A percentile compares a stretch with the other conserved stretches of the same genome.
These are phyloP conservation scores for Tylopilus subfusipes DNA, from an alignment of 768 basidiomycete genomes.

Conservation along the genomic window DNA sequence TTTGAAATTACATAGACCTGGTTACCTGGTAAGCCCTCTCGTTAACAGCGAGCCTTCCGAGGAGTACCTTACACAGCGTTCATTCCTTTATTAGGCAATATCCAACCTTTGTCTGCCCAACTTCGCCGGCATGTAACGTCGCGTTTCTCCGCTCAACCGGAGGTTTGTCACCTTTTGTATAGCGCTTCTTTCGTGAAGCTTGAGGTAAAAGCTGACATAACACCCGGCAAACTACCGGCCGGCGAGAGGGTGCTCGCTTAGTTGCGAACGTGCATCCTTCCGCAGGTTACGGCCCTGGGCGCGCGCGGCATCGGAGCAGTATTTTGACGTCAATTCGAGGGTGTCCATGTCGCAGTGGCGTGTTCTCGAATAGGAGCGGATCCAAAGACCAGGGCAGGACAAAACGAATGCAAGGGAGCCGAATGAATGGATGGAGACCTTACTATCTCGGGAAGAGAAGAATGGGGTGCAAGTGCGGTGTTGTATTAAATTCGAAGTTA, in stretches of 20 bases:
- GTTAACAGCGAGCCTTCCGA: too few relatives aligned
- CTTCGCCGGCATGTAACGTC: background rate
- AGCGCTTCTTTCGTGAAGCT: background rate
- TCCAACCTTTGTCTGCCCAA: background rate
- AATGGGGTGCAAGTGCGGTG: background rate
- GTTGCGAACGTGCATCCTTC: background rate
- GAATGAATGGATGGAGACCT: background rate
- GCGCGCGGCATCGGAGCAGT: background rate
- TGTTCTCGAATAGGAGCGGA: too few relatives aligned
- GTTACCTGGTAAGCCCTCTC: too few relatives aligned
- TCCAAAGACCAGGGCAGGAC: too few relatives aligned
- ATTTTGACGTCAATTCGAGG: too few relatives aligned
- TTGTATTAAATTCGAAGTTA: background rate
- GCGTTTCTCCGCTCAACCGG: background rate
- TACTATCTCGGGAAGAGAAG: background rate
- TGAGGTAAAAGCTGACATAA: background rate
- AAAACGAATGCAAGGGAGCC: too few relatives aligned
- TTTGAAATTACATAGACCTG: too few relatives aligned
- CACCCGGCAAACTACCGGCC: background rate
- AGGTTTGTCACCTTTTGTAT: background rate
- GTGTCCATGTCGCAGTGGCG: too few relatives aligned
- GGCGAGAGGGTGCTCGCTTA: background rate
- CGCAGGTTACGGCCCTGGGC: background rate
- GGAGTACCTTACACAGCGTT: too few relatives aligned
- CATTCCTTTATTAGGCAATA: background rate